Conservation (phyloP, 306 rosid species). For the Fragaria ananassa region DNA sequence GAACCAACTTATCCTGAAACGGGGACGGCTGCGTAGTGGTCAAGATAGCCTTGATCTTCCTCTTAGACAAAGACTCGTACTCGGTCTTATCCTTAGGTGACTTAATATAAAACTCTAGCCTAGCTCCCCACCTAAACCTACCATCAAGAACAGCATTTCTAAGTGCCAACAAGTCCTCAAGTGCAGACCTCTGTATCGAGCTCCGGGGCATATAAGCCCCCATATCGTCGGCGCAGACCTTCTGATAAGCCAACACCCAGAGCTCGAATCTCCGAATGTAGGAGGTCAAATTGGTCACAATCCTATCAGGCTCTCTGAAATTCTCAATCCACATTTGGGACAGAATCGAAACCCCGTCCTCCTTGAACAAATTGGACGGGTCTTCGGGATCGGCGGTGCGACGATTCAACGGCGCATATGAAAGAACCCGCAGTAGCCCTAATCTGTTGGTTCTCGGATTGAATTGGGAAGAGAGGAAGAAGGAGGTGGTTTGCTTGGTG, state of each 20-base stretch:
- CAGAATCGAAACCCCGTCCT: slow-evolving; percentile 66
- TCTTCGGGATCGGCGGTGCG: slow-evolving; percentile 57
- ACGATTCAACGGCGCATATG: slow-evolving; percentile 39
- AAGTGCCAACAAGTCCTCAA: slow-evolving; percentile 71
- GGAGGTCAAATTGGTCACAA: slow-evolving; percentile 54
- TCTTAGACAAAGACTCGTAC: slow-evolving; percentile 64
- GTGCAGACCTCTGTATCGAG: slow-evolving; percentile 48
- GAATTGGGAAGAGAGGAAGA: slow-evolving; percentile 20
- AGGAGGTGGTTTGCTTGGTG: slow-evolving; percentile 14
- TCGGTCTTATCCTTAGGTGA: slow-evolving; percentile 74
- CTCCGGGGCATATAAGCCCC: slow-evolving; percentile 77
- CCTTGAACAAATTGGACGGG: slow-evolving; percentile 61
- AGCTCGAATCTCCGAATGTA: slow-evolving; percentile 73
- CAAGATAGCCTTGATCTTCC: slow-evolving; percentile 68
- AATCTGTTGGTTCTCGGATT: slow-evolving; percentile 25
- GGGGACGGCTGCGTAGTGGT: slow-evolving; percentile 72
- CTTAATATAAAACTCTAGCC: slow-evolving; percentile 63
- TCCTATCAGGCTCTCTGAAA: slow-evolving; percentile 62
- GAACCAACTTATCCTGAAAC: slow-evolving; percentile 86
- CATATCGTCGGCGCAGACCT: slow-evolving; percentile 72
- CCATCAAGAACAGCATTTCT: slow-evolving; percentile 79
- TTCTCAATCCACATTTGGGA: slow-evolving; percentile 80
- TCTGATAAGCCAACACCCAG: slow-evolving; percentile 90
- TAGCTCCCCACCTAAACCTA: slow-evolving; percentile 81
- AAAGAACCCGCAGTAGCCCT: slow-evolving; percentile 21